Evolutionary conservation across 768 basidiomycete species (phyloP), one percentile per base, ranked within the genome.

Genomic region (Filobasidium wieringae): DNA sequence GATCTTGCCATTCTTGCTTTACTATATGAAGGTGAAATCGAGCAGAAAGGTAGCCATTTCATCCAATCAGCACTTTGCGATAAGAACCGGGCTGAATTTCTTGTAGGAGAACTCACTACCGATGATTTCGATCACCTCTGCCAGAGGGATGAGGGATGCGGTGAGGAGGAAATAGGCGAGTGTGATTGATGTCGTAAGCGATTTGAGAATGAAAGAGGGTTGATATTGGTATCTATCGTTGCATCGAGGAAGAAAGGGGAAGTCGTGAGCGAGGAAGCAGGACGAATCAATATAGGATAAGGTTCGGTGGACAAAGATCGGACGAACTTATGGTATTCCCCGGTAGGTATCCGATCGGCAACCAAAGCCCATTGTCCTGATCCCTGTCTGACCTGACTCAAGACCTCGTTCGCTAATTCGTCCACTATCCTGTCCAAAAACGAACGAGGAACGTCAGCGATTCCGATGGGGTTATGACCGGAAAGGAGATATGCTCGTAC

Each of bases 101-200:
- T 29, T 15, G 4, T 17, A 3, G 26, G 2, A 4, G 4, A 0
- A 70, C 76, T 65, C 27, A 76, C 76, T 59, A 11, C 73, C 75
- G 27, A 77, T 64, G 14, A 68, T 55, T 11, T 64, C 63, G 0
- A 67, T 65, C 0, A 72, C 72, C 5, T 68, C 57, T 5, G 60
- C 61, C 7, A 74, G 66, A 7, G 69, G 65, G 4, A 69, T 52
- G 5, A 77, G 66, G 29, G 70, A 65, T 41, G 74, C 71, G 5
- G 64, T 57, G 22, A 72, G 62, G 7, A 77, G 67, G 63, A 76
- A 76, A 32, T 64, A 51, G 1, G 68, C 63, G 24, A 75, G 50
- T 1, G 71, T 71, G 26, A 75, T 62, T 5, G 67, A 63, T 14
- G 74, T 74, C 37, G 67, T 65, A 12, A 74, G 64, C 24, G 61